phyloP scores from a whole-genome alignment of 352 stramenopile species.

The Phytophthora cryptogea region DNA sequence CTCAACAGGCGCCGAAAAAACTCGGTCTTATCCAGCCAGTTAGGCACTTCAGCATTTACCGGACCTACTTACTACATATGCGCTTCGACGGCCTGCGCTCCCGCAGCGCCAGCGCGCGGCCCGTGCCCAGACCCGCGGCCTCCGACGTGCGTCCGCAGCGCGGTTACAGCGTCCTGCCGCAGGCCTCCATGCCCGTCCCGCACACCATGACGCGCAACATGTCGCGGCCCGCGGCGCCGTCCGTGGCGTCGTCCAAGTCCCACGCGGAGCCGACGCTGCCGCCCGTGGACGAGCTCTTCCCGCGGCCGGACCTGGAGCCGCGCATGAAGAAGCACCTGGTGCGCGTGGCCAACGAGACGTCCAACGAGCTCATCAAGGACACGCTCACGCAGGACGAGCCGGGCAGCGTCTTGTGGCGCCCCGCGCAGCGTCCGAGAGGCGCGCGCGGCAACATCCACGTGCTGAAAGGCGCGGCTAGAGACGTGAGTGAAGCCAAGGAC shows the following conservation, averaged over 20 bases:
- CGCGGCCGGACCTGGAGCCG: slow-evolving; percentile 62
- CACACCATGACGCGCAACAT: slow-evolving; percentile 30
- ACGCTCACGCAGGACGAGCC: slow-evolving; percentile 57
- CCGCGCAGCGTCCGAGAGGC: slow-evolving; percentile 31
- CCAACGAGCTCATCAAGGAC: slow-evolving; percentile 77
- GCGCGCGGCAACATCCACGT: slow-evolving; percentile 57
- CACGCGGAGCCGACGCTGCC: slow-evolving; percentile 18
- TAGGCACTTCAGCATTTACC: slow-evolving; percentile 26
- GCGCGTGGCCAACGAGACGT: slow-evolving; percentile 79
- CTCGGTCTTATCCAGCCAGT: slow-evolving; percentile 13
- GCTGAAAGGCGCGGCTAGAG: slow-evolving; percentile 47
- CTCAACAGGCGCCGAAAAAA: slow-evolving; percentile 6
- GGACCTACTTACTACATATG: no score
- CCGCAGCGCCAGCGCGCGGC: slow-evolving; percentile 27
- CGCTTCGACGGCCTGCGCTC: slow-evolving; percentile 34
- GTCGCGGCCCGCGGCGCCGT: slow-evolving; percentile 16
- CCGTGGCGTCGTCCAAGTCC: slow-evolving; percentile 15
- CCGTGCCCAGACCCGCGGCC: slow-evolving; percentile 11
- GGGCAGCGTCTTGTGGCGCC: slow-evolving; percentile 62
- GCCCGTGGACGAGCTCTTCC: slow-evolving; percentile 51
- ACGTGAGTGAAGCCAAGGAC: slow-evolving; percentile 42
- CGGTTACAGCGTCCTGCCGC: slow-evolving; percentile 30
- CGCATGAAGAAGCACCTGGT: slow-evolving; percentile 83
- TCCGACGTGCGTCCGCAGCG: slow-evolving; percentile 15
- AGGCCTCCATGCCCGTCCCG: slow-evolving; percentile 21